These are phyloP conservation scores for Umbilicus rupestris DNA, from an alignment of 164 flowering plant genomes.

Conservation along the genomic window DNA sequence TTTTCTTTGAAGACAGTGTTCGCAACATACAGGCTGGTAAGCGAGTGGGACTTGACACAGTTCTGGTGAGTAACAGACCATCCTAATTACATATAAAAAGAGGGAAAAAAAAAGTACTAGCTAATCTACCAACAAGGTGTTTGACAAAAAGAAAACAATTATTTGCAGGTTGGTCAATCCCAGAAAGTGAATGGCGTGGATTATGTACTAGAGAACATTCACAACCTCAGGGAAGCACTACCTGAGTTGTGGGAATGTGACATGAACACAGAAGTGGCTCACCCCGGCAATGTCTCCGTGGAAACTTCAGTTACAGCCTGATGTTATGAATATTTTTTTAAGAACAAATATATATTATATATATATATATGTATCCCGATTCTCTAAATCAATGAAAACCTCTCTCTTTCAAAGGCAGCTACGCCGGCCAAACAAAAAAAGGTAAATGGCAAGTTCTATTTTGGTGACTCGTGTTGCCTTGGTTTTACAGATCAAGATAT, in stretches of 20 bases:
- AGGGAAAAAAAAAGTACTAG: neutral
- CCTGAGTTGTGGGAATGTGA: slow-evolving; percentile 48
- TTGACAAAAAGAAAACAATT: neutral
- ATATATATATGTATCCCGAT: slow-evolving; percentile 2
- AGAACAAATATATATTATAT: too few relatives aligned
- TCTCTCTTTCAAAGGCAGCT: neutral
- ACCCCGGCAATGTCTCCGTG: slow-evolving; percentile 27
- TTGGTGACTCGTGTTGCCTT: too few relatives aligned
- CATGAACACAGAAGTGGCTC: slow-evolving; percentile 23
- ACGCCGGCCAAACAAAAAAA: neutral
- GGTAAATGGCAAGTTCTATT: neutral
- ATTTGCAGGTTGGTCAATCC: slow-evolving; percentile 38
- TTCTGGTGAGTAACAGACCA: slow-evolving; percentile 20
- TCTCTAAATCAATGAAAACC: neutral
- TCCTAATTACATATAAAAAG: neutral
- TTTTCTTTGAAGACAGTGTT: slow-evolving; percentile 40
- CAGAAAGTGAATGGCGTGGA: slow-evolving; percentile 47
- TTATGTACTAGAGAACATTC: slow-evolving; percentile 49
- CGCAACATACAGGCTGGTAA: slow-evolving; percentile 38
- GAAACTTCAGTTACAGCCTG: slow-evolving; percentile 50
- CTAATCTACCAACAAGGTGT: neutral
- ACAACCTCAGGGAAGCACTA: slow-evolving; percentile 49
- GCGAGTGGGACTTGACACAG: slow-evolving; percentile 35
- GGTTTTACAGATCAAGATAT: too few relatives aligned
- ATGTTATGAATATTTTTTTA: too few relatives aligned